Percentiles rank a stretch among this genome's conserved stretches.
phyloP scores from a whole-genome alignment of 2,329 filamentous ascomycete genomes.

The Salinomyces thailandicus region DNA sequence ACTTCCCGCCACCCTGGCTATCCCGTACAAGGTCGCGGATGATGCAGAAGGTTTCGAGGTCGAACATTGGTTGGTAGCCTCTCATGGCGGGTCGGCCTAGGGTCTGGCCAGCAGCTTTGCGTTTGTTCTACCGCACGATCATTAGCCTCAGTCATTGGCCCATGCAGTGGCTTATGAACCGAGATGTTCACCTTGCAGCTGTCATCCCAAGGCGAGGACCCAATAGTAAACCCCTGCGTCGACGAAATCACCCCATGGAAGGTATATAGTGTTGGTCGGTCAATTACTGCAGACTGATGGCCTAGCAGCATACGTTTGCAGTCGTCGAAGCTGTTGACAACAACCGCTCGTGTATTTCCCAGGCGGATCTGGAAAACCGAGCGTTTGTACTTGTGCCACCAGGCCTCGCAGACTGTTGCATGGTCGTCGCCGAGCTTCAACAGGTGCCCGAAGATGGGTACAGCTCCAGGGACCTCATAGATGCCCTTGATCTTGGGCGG shows the following conservation, averaged over 20 bases:
- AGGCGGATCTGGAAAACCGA: conserved; percentile 45
- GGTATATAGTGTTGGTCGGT: conserved; percentile 22
- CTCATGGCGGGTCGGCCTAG: conserved; percentile 37
- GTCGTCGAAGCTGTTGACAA: conserved; percentile 44
- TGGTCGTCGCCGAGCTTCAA: conserved; percentile 44
- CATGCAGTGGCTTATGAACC: too few relatives aligned
- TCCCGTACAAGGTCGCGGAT: conserved; percentile 38
- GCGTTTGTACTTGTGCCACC: conserved; percentile 38
- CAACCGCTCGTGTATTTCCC: conserved; percentile 43
- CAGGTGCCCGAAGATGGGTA: conserved; percentile 42
- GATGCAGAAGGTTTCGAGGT: conserved; percentile 44
- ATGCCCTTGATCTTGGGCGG: conserved; percentile 35
- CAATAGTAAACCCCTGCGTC: conserved; percentile 47
- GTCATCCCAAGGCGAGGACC: conserved; percentile 44
- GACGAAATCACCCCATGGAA: conserved; percentile 45
- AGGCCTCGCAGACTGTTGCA: conserved; percentile 40
- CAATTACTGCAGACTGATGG: conserved; percentile 37
- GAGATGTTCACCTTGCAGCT: conserved; percentile 33
- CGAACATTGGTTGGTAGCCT: conserved; percentile 44
- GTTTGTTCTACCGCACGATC: conserved; percentile 30
- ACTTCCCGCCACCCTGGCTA: conserved; percentile 28
- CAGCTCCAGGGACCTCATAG: conserved; percentile 41
- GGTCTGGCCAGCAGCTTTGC: conserved; percentile 41
- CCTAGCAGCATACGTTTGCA: conserved; percentile 42
- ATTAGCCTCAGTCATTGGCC: background rate